A percentile compares a stretch with the other conserved stretches of the same genome.
These are phyloP conservation scores for Pisolithus microcarpus DNA, from an alignment of 768 basidiomycete genomes.

Conservation along the genomic window DNA sequence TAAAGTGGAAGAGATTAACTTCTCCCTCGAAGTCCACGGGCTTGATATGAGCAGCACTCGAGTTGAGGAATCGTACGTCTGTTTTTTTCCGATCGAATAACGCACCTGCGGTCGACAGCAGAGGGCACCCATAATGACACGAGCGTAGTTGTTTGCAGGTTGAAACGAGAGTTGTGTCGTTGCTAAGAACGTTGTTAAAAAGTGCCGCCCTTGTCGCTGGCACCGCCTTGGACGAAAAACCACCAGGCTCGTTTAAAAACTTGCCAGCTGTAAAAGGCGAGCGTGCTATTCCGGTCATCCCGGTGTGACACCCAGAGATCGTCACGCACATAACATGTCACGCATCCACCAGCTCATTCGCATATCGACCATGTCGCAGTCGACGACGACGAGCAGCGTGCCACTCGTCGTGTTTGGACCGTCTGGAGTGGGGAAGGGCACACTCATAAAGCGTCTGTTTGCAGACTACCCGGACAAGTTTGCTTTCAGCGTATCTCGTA, in stretches of 20 bases:
- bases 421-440: slow-evolving; percentile 92
- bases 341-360: background rate
- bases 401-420: slow-evolving; percentile 89
- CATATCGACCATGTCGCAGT: slow-evolving; percentile 3
- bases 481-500: slow-evolving; percentile 92
- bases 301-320: background rate
- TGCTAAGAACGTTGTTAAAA: too few relatives aligned
- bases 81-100: slow-evolving; percentile 1
- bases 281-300: background rate
- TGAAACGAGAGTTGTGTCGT: too few relatives aligned
- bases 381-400: background rate
- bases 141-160: background rate
- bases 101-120: slow-evolving; percentile 79
- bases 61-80: background rate
- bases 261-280: background rate
- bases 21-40: slow-evolving; percentile 95
- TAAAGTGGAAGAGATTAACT: slow-evolving; percentile 94
- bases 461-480: slow-evolving; percentile 75
- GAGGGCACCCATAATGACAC: slow-evolving; percentile 56
- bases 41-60: slow-evolving; percentile 31
- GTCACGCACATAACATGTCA: background rate
- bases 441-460: slow-evolving; percentile 78
- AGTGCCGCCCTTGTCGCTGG: background rate
- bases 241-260: background rate
- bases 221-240: background rate